These are phyloP conservation scores for Hericium alpestre DNA, from an alignment of 768 basidiomycete genomes.

Conservation along the genomic window DNA sequence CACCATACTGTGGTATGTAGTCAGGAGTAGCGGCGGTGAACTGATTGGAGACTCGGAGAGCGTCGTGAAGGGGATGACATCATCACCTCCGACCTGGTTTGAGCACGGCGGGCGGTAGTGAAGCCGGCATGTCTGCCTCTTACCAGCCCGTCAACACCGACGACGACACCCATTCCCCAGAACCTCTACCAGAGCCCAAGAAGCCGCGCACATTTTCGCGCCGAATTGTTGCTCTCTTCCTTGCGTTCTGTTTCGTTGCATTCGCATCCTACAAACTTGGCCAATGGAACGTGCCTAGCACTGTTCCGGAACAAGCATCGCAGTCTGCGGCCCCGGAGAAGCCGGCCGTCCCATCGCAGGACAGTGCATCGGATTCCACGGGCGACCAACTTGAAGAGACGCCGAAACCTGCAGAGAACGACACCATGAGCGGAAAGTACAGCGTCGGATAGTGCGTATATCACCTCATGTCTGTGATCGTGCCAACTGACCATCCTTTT, in stretches of 20 bases:
- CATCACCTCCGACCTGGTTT: neutral
- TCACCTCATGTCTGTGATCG: neutral
- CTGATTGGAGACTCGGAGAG: no score
- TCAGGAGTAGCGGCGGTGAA: no score
- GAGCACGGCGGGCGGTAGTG: neutral
- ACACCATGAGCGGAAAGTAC: conserved; percentile 37
- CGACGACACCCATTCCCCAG: neutral
- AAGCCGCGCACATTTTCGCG: neutral
- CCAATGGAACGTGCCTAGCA: conserved; percentile 7
- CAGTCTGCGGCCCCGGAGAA: neutral
- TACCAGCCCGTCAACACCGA: conserved; percentile 8
- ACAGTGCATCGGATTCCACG: neutral
- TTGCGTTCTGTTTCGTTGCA: conserved; percentile 3
- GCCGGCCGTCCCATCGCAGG: neutral
- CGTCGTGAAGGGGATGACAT: no score
- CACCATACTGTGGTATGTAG: no score
- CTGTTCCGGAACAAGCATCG: neutral
- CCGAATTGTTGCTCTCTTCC: conserved; percentile 1
- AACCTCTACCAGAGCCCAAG: neutral
- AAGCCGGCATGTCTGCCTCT: neutral
- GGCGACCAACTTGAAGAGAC: neutral
- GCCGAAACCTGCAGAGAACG: conserved; percentile 8
- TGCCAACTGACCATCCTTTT: conserved; percentile 6
- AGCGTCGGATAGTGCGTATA: conserved; percentile 71
- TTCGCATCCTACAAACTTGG: conserved; percentile 10